phyloP scores from a whole-genome alignment of 192 early-diverging fungal species.

The Haplosporangium gracile region DNA sequence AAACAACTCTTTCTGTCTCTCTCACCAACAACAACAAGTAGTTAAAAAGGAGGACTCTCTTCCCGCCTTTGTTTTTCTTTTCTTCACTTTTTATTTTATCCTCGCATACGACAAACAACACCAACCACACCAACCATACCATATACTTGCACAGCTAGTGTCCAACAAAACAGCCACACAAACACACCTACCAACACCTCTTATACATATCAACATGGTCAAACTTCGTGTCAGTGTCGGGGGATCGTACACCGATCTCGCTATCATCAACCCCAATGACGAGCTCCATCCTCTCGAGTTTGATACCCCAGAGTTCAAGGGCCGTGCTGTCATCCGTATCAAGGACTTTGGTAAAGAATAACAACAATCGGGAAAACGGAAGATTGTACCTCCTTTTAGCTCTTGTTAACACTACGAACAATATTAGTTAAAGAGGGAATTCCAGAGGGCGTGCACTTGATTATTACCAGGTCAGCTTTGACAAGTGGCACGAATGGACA shows the following conservation, averaged over 20 bases:
- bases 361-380: background rate
- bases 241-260: slow-evolving; percentile 46
- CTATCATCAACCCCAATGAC: slow-evolving; percentile 52
- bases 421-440: no score
- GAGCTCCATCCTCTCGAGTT: slow-evolving; percentile 54
- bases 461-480: no score
- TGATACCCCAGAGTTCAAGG: slow-evolving; percentile 51
- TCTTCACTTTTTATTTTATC: no score
- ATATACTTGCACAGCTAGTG: background rate
- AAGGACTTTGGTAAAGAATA: slow-evolving; percentile 53
- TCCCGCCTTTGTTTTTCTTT: background rate
- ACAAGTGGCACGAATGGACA: no score
- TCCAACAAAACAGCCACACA: no score
- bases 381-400: background rate
- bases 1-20: background rate
- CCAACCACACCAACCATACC: no score
- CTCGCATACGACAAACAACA: background rate
- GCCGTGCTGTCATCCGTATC: slow-evolving; percentile 49
- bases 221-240: slow-evolving; percentile 52
- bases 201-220: slow-evolving; percentile 19
- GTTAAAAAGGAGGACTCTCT: background rate
- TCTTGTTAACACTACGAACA: no score
- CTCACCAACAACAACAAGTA: background rate
- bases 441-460: no score
- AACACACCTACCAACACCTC: background rate